A percentile compares a stretch with the other conserved stretches of the same genome.
Evolutionary conservation across 345 rosid genomes (phyloP).

Genomic region (Mercurialis annua): DNA sequence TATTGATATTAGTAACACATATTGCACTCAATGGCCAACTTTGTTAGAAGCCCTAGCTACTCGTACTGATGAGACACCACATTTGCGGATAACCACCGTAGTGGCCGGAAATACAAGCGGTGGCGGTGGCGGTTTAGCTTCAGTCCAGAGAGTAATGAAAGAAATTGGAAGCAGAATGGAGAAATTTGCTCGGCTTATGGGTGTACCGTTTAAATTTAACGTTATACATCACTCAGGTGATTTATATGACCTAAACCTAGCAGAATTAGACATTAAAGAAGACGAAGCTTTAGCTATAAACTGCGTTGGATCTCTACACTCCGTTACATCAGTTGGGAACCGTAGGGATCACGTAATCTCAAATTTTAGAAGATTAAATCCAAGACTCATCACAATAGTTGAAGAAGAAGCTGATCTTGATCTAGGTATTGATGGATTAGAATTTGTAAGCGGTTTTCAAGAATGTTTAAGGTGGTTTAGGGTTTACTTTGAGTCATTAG

Average conservation of each 20-base stretch:
- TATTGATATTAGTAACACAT: slow-evolving; percentile 82
- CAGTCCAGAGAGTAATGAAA: slow-evolving; percentile 71
- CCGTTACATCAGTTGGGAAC: slow-evolving; percentile 42
- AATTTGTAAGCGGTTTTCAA: slow-evolving; percentile 61
- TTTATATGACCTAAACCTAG: slow-evolving; percentile 56
- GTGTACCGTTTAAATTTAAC: slow-evolving; percentile 89
- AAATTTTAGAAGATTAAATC: slow-evolving; percentile 53
- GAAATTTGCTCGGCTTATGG: slow-evolving; percentile 94
- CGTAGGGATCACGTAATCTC: slow-evolving; percentile 67
- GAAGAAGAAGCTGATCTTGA: slow-evolving; percentile 97
- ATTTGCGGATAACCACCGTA: slow-evolving; percentile 65
- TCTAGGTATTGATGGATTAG: slow-evolving; percentile 53
- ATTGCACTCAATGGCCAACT: slow-evolving; percentile 98
- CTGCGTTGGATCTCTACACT: slow-evolving; percentile 63
- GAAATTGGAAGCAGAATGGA: slow-evolving; percentile 91
- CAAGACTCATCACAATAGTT: slow-evolving; percentile 67
- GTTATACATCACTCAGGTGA: slow-evolving; percentile 75
- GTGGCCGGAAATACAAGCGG: slow-evolving; percentile 38
- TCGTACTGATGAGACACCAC: slow-evolving; percentile 85
- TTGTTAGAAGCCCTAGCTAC: slow-evolving; percentile 95
- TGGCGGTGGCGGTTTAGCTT: slow-evolving; percentile 24
- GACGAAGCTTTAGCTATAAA: slow-evolving; percentile 86
- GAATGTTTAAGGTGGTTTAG: slow-evolving; percentile 86
- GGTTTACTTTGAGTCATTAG: slow-evolving; percentile 83
- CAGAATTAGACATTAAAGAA: slow-evolving; percentile 44